Conservation (phyloP, 108 stramenopile genomes). For the Fistulifera solaris region DNA sequence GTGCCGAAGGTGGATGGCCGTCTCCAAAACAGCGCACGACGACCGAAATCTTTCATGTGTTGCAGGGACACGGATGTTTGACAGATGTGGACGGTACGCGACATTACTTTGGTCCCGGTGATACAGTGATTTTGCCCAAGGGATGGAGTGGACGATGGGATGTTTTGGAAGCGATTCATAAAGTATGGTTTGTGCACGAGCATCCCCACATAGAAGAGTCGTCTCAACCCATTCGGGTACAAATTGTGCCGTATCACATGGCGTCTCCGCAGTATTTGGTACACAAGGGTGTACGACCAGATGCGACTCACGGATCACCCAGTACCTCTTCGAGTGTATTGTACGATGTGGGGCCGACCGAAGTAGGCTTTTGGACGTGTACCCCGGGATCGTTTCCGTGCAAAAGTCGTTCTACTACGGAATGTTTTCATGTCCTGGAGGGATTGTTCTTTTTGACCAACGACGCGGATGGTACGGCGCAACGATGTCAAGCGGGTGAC, state of each 20-base stretch:
- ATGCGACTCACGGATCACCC: slow-evolving; percentile 20
- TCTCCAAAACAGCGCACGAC: slow-evolving; percentile 28
- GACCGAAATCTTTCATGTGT: slow-evolving; percentile 61
- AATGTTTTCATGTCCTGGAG: slow-evolving; percentile 41
- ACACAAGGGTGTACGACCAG: slow-evolving; percentile 4
- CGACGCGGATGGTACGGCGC: slow-evolving; percentile 23
- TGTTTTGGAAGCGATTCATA: slow-evolving; percentile 46
- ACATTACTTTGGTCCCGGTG: slow-evolving; percentile 63
- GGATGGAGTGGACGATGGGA: slow-evolving; percentile 67
- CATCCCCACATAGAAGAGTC: slow-evolving; percentile 33
- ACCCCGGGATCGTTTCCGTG: slow-evolving; percentile 33
- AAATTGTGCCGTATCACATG: slow-evolving; percentile 29
- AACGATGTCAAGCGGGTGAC: slow-evolving; percentile 54
- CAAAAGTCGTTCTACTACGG: slow-evolving; percentile 4
- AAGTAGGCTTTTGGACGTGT: slow-evolving; percentile 44
- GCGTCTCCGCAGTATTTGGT: slow-evolving; percentile 21
- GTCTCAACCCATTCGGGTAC: slow-evolving; percentile 31
- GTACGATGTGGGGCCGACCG: slow-evolving; percentile 45
- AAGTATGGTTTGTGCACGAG: slow-evolving; percentile 59
- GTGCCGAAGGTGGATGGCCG: slow-evolving; percentile 61
- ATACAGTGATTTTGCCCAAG: slow-evolving; percentile 65
- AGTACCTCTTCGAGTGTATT: slow-evolving; percentile 24
- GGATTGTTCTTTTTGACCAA: slow-evolving; percentile 40
- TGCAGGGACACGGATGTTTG: slow-evolving; percentile 46
- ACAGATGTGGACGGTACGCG: slow-evolving; percentile 39